phyloP scores from a whole-genome alignment of 108 stramenopile genomes.

The Nitzschia sp. region DNA sequence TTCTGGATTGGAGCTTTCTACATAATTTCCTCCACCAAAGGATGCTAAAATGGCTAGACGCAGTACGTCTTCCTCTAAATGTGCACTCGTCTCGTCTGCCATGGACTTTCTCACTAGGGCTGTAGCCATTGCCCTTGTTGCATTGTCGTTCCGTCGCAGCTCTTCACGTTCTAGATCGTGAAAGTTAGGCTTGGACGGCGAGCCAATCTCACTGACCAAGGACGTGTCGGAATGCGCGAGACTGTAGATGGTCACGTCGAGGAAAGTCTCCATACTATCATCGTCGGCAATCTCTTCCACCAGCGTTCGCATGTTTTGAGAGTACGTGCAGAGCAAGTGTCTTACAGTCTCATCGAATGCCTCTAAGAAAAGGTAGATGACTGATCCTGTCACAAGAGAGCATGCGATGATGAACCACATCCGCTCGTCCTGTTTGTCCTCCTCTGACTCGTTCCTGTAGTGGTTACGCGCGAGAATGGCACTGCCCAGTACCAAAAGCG shows the following conservation, averaged over 20 bases:
- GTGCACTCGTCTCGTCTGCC: conserved; percentile 25
- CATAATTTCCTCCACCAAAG: conserved; percentile 28
- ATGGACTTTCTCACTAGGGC: conserved; percentile 20
- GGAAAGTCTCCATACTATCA: conserved; percentile 19
- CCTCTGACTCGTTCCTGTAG: not conserved
- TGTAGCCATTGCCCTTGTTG: conserved; percentile 24
- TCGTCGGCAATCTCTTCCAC: conserved; percentile 28
- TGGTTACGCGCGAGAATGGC: not conserved
- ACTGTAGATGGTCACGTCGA: conserved; percentile 32
- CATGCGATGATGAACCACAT: not conserved
- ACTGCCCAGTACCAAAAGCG: not conserved
- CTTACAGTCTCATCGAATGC: conserved; percentile 26
- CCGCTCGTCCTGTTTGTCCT: not conserved
- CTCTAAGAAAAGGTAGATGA: conserved; percentile 17
- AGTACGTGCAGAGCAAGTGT: conserved; percentile 19
- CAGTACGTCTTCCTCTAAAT: conserved; percentile 51
- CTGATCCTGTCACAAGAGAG: not conserved
- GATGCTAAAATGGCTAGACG: conserved; percentile 38
- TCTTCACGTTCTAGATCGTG: conserved; percentile 33
- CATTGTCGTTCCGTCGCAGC: conserved; percentile 11
- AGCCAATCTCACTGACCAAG: conserved; percentile 8
- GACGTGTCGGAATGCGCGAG: conserved; percentile 23
- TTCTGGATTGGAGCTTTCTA: not conserved
- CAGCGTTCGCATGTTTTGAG: conserved; percentile 19
- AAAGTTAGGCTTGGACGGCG: not conserved